Evolutionary conservation across 768 basidiomycete species (phyloP), one percentile per base, ranked within the genome.

Genomic region (Saitozyma podzolica): DNA sequence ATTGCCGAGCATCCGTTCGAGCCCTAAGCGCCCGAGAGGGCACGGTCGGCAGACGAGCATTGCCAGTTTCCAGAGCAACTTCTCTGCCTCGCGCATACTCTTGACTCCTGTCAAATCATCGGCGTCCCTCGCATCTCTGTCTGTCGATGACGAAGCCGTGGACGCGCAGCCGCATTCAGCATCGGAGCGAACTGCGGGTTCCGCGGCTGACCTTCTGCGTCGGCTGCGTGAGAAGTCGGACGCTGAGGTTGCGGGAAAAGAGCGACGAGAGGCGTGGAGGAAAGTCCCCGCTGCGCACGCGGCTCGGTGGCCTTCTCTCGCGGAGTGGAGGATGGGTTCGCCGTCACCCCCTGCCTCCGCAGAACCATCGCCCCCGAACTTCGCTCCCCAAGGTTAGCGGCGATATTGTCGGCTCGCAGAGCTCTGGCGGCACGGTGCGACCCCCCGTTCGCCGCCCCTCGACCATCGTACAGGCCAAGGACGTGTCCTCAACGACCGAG

Each of bases 121-220:
- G 7, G 49, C 68, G 2, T 70, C 68, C 9, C 45, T 59, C 11
- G 65, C 64, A 13, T 63, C 61, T 10, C 37, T 65, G 20, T 54
- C 67, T 6, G 54, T 57, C 1, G 55, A 55, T 2, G 61, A 55
- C 16, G 48, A 41, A 14, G 10, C 19, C n/a, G n/a, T n/a, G n/a
- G n/a, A n/a, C n/a, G n/a, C n/a, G n/a, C n/a, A n/a, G n/a, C n/a
- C n/a, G n/a, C n/a, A n/a, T n/a, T n/a, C n/a, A n/a, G n/a, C n/a
- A n/a, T n/a, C n/a, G n/a, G n/a, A n/a, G n/a, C n/a, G n/a, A n/a
- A n/a, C 40, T 3, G 40, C 41, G 8, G 37, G 48, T n/a, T n/a
- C n/a, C 16, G 58, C 64, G 1, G n/a, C 55, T n/a, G 64, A 56
- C 19, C 14, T 55, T 0, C 56, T 69, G 5, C 43, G 59, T 10